Evolutionary conservation across 1,284 basidiomycete species (phyloP), one percentile per base, ranked within the genome.

Genomic region (Rhizoctonia solani): DNA sequence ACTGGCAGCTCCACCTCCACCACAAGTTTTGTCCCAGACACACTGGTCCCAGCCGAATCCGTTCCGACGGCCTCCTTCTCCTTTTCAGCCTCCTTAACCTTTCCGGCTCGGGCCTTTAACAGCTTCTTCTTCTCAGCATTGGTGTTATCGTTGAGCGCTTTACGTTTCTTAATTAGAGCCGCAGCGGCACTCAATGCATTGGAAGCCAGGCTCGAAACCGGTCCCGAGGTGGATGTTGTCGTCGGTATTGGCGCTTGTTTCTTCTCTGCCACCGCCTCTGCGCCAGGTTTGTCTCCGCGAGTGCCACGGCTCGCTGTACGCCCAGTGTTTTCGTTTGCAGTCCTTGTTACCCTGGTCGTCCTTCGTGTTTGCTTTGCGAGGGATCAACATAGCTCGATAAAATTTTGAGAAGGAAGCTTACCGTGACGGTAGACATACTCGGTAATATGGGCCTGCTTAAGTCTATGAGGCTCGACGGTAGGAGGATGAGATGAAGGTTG

Each of bases 101-200:
- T 37, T 5, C 13, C 21, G 14, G 19, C 47, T 8, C 14, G 14
- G 4, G 21, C 23, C 46, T 63, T 63, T 19, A 46, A 46, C 6
- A 21, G 6, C 46, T 63, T 63, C 47, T 63, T 63, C 58, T 63
- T 63, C 58, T 63, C 58, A 8, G 58, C 58, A 41, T 63, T 63
- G 47, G 58, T 63, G 23, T 63, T 63, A 29, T 63, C 58, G 47
- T 34, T 34, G 1, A 63, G 47, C 2, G 58, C 58, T 13, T 63
- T 63, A 37, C 58, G 58, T 41, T 63, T 63, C n/a, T 46, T 46
- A 19, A 6, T 25, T 13, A 32, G 27, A 46, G 58, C 47, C 21
- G 46, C 49, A 34, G 56, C 56, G 29, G 56, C 56, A 30, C 56
- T 59, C 19, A 59, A 44, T 8, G 25, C 21, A 27, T 19, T 52